Evolutionary conservation across 805 yeast species (phyloP).

Genomic region (Clavispora asparagi): DNA sequence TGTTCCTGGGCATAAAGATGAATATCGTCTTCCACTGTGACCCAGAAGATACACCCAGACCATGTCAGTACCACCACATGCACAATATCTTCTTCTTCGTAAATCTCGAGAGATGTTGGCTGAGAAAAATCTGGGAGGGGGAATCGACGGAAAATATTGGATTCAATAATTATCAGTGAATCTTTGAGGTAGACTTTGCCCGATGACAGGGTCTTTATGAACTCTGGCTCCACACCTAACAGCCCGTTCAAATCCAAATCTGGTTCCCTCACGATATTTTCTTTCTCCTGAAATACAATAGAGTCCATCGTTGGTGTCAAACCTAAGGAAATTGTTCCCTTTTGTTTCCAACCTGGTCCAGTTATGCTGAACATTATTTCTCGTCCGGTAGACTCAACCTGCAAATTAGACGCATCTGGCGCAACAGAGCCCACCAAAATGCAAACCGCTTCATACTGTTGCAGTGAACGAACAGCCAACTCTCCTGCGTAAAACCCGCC

Average conservation of each 20-base stretch:
- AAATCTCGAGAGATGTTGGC: background rate
- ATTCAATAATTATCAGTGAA: background rate
- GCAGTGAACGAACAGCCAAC: slow-evolving; percentile 3
- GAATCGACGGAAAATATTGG: background rate
- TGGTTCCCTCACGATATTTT: too few species aligned
- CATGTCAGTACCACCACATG: background rate
- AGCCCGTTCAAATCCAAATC: too few species aligned
- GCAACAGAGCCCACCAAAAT: background rate
- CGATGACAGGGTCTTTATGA: background rate
- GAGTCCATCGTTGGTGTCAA: background rate
- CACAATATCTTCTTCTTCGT: background rate
- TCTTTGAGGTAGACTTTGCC: background rate
- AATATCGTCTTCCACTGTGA: background rate
- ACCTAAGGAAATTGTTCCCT: background rate
- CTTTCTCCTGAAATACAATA: too few species aligned
- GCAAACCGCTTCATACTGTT: too few species aligned
- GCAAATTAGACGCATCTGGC: background rate
- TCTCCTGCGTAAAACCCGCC: slow-evolving; percentile 36
- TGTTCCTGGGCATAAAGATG: background rate
- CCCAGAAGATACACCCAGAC: background rate
- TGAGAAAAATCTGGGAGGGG: background rate
- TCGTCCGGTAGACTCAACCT: background rate
- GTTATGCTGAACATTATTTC: background rate
- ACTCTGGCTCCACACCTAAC: too few species aligned
- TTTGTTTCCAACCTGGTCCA: background rate